Percentiles rank a stretch among this genome's conserved stretches.
Evolutionary conservation across 306 rosid genomes (phyloP).

Genomic region (Albizia julibrissin): DNA sequence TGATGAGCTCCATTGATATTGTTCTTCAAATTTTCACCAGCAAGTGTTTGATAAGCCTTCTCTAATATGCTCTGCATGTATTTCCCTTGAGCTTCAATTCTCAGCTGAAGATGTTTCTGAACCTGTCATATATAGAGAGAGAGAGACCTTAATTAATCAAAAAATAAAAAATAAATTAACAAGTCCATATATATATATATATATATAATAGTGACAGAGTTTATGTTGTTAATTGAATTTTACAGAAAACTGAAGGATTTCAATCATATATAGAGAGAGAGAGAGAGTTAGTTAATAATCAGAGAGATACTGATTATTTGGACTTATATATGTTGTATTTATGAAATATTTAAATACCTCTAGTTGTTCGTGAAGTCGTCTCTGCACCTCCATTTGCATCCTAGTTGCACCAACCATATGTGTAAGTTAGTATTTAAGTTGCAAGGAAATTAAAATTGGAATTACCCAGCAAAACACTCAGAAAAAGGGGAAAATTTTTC

Average conservation of each 20-base stretch:
- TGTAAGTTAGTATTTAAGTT: constrained; percentile 40
- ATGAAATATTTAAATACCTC: constrained; percentile 57
- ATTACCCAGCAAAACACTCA: constrained; percentile 26
- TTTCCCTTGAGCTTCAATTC: constrained; percentile 99
- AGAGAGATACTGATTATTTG: background rate
- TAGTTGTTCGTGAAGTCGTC: constrained; percentile 93
- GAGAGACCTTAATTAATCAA: background rate
- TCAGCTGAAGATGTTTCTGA: constrained; percentile 90
- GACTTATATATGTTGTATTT: background rate
- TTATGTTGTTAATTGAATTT: no score
- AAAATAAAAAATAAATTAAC: no score
- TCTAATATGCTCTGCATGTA: constrained; percentile 99
- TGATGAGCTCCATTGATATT: constrained; percentile 1
- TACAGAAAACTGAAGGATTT: background rate
- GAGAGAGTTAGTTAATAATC: background rate
- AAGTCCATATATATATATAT: background rate
- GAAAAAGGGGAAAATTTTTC: constrained; percentile 18
- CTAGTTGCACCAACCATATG: constrained; percentile 69
- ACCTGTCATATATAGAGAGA: constrained; percentile 48
- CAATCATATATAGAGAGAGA: background rate
- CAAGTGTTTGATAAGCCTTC: constrained; percentile 97
- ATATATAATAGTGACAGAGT: no score
- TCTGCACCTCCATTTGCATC: constrained; percentile 99
- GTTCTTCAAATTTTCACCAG: constrained; percentile 81
- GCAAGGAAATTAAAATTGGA: constrained; percentile 49